Percentiles rank a stretch among this genome's conserved stretches.
Conservation (phyloP, 345 rosid species). For the Gossypium mustelinum region DNA sequence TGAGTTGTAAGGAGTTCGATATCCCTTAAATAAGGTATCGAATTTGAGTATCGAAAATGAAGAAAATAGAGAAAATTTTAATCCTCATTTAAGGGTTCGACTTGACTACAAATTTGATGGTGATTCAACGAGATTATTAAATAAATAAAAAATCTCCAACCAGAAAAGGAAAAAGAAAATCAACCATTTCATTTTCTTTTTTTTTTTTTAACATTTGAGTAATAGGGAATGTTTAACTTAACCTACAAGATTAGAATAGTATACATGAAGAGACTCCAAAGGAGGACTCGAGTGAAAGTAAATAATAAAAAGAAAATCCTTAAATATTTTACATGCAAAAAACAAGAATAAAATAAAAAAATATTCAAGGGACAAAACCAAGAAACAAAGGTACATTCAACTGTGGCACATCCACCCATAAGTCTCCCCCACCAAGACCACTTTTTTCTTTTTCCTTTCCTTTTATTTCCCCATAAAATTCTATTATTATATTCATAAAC, state of each 20-base stretch:
- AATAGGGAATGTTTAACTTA: neutral
- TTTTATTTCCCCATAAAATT: conserved; percentile 8
- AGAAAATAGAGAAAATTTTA: too few relatives aligned
- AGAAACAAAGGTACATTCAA: conserved; percentile 37
- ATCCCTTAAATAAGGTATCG: too few relatives aligned
- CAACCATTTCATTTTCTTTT: too few relatives aligned
- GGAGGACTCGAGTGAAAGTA: too few relatives aligned
- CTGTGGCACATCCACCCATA: conserved; percentile 34
- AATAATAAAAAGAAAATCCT: neutral
- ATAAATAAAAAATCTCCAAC: too few relatives aligned
- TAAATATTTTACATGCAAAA: conserved; percentile 21
- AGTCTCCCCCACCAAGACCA: conserved; percentile 30
- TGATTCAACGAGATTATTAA: too few relatives aligned
- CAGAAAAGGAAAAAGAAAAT: too few relatives aligned
- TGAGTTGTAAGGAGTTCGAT: too few relatives aligned
- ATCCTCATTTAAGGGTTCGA: too few relatives aligned
- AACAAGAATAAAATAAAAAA: neutral
- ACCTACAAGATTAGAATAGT: neutral
- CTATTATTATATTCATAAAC: neutral
- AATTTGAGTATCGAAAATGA: too few relatives aligned
- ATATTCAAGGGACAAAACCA: conserved; percentile 18
- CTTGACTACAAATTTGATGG: too few relatives aligned
- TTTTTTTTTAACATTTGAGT: too few relatives aligned
- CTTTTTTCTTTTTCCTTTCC: conserved; percentile 18
- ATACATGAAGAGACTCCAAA: neutral